Conservation (phyloP, 2,329 filamentous ascomycete genomes). For the Endothia cerciana region DNA sequence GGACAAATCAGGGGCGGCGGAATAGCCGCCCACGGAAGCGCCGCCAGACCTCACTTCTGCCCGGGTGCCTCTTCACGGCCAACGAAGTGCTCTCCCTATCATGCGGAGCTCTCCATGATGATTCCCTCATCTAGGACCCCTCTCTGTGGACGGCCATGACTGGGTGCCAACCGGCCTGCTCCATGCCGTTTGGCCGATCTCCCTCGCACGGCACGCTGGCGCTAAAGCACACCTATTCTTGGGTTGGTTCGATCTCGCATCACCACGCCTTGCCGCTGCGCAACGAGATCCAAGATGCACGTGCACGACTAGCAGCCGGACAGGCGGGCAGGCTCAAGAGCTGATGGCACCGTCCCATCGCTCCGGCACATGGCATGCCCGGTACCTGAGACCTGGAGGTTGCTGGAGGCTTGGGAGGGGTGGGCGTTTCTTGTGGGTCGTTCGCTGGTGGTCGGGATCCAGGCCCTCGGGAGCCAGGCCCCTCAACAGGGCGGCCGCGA, state of each 20-base stretch:
- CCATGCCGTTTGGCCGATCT: neutral
- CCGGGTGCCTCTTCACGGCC: conserved; percentile 17
- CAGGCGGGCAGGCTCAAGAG: neutral
- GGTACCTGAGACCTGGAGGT: neutral
- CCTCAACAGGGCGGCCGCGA: neutral
- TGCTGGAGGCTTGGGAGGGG: neutral
- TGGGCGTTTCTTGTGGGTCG: neutral
- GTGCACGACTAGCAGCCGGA: conserved; percentile 8
- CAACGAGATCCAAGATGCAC: conserved; percentile 25
- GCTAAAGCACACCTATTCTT: conserved; percentile 2
- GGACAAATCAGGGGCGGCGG: conserved; percentile 24
- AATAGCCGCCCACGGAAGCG: conserved; percentile 30
- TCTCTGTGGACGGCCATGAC: neutral
- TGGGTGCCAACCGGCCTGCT: conserved; percentile 3
- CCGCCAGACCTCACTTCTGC: conserved; percentile 12
- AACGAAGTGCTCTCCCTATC: conserved; percentile 10
- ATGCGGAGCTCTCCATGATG: conserved; percentile 6
- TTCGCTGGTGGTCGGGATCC: neutral
- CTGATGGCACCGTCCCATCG: conserved; percentile 15
- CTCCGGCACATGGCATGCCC: conserved; percentile 6
- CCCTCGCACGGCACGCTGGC: conserved; percentile 11
- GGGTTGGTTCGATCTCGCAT: neutral
- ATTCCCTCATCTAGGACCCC: neutral
- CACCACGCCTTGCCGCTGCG: conserved; percentile 13
- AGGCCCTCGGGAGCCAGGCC: neutral